These are phyloP conservation scores for Fusarium sp. DNA, from an alignment of 2,329 filamentous ascomycete species.

Conservation along the genomic window DNA sequence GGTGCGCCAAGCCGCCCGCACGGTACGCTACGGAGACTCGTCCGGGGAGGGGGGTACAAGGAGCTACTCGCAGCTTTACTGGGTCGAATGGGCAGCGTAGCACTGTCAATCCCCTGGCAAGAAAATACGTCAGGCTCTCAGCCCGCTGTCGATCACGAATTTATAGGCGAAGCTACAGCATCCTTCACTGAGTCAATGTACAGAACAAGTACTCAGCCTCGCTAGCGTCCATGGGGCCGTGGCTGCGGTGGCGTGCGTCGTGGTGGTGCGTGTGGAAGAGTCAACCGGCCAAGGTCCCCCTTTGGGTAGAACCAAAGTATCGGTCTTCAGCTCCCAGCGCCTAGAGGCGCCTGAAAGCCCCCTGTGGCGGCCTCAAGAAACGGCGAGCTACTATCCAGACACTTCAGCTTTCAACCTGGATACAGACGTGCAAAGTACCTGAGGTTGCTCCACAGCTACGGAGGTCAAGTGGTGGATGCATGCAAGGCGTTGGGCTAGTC, in stretches of 20 bases:
- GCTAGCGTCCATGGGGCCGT: conserved; percentile 43
- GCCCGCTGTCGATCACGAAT: not conserved
- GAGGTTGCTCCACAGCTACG: conserved; percentile 35
- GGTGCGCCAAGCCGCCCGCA: conserved; percentile 39
- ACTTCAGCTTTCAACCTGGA: conserved; percentile 15
- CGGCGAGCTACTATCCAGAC: conserved; percentile 19
- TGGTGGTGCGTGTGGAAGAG: conserved; percentile 37
- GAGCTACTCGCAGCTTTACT: conserved; percentile 10
- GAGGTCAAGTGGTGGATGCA: conserved; percentile 43
- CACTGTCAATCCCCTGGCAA: not conserved
- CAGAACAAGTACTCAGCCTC: conserved; percentile 26
- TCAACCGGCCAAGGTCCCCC: conserved; percentile 27
- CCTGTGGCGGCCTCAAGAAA: conserved; percentile 2
- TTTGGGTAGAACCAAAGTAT: conserved; percentile 29
- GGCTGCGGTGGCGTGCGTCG: conserved; percentile 44
- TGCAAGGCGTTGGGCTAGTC: conserved; percentile 45
- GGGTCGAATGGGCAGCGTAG: not conserved
- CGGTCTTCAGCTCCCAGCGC: not conserved
- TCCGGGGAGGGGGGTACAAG: conserved; percentile 35
- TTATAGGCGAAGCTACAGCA: conserved; percentile 2
- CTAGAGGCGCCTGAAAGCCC: conserved; percentile 7
- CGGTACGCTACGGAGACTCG: conserved; percentile 36
- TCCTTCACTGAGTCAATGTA: conserved; percentile 8
- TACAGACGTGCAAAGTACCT: conserved; percentile 30
- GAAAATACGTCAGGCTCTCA: not conserved